phyloP scores from a whole-genome alignment of 2,329 filamentous ascomycete species.

The Ceratocystis papillata region DNA sequence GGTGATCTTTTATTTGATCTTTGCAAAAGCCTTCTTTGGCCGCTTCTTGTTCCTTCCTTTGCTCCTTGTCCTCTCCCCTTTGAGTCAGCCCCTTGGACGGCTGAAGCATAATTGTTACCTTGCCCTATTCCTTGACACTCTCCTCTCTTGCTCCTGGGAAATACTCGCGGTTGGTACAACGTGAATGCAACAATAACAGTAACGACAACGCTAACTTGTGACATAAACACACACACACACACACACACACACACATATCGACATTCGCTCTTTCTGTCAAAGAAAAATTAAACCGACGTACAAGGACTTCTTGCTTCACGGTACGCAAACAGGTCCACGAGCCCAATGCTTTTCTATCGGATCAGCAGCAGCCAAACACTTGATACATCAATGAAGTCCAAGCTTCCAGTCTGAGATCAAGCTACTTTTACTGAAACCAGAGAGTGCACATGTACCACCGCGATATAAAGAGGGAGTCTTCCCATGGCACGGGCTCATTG shows the following conservation, averaged over 20 bases:
- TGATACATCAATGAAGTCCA: neutral
- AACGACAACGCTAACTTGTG: neutral
- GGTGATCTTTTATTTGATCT: neutral
- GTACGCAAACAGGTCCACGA: neutral
- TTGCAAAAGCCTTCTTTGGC: neutral
- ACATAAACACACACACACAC: neutral
- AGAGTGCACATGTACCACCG: neutral
- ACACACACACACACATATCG: neutral
- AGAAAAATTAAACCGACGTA: neutral
- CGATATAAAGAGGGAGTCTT: neutral
- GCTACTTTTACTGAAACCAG: neutral
- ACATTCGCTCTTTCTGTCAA: neutral
- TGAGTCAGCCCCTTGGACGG: neutral
- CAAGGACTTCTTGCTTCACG: neutral
- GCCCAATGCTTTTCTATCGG: neutral
- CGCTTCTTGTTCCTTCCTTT: neutral
- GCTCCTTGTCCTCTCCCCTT: neutral
- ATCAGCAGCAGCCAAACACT: neutral
- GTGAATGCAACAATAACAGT: neutral
- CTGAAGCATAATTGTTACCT: conserved; percentile 3
- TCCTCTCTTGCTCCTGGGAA: neutral
- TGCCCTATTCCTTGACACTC: neutral
- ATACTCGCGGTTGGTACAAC: neutral
- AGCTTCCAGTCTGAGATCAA: neutral
- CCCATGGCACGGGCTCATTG: neutral